These are phyloP conservation scores for Aspergillus glaucus DNA, from an alignment of 2,329 filamentous ascomycete genomes.

Conservation along the genomic window DNA sequence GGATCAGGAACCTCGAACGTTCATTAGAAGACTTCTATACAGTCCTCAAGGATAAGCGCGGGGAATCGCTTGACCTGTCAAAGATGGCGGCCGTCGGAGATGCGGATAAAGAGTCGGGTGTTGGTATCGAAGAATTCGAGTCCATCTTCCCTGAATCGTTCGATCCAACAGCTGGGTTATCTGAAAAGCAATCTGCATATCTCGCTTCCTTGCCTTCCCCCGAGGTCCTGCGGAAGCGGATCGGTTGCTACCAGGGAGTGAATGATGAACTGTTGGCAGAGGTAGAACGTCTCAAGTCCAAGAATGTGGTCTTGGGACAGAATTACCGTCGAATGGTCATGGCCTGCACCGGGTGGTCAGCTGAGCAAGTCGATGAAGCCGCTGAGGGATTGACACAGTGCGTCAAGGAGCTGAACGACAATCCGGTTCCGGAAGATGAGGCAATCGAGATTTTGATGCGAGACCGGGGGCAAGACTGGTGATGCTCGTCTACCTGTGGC, in stretches of 20 bases:
- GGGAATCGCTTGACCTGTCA: slow-evolving; percentile 38
- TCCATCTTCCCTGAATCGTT: slow-evolving; percentile 32
- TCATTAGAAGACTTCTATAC: slow-evolving; percentile 65
- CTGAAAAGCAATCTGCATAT: slow-evolving; percentile 37
- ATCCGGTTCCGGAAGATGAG: slow-evolving; percentile 39
- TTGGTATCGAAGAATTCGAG: slow-evolving; percentile 31
- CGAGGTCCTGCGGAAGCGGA: slow-evolving; percentile 58
- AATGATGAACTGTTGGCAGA: slow-evolving; percentile 62
- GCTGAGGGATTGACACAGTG: slow-evolving; percentile 76
- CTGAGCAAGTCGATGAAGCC: slow-evolving; percentile 71
- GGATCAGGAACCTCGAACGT: slow-evolving; percentile 69
- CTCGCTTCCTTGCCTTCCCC: slow-evolving; percentile 52
- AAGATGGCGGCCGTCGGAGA: slow-evolving; percentile 44
- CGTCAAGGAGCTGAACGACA: slow-evolving; percentile 70
- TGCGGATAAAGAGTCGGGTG: slow-evolving; percentile 38
- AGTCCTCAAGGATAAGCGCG: slow-evolving; percentile 44
- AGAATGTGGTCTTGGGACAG: slow-evolving; percentile 75
- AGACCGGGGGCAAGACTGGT: slow-evolving; percentile 42
- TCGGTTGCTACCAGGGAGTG: slow-evolving; percentile 64
- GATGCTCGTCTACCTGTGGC: slow-evolving; percentile 5
- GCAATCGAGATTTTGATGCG: slow-evolving; percentile 41
- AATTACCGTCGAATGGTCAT: slow-evolving; percentile 86
- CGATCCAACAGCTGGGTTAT: slow-evolving; percentile 37
- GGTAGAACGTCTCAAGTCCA: slow-evolving; percentile 65
- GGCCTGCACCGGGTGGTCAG: slow-evolving; percentile 73